These are phyloP conservation scores for Scalesia atractyloides DNA, from an alignment of 129 eudicot genomes.

Conservation along the genomic window DNA sequence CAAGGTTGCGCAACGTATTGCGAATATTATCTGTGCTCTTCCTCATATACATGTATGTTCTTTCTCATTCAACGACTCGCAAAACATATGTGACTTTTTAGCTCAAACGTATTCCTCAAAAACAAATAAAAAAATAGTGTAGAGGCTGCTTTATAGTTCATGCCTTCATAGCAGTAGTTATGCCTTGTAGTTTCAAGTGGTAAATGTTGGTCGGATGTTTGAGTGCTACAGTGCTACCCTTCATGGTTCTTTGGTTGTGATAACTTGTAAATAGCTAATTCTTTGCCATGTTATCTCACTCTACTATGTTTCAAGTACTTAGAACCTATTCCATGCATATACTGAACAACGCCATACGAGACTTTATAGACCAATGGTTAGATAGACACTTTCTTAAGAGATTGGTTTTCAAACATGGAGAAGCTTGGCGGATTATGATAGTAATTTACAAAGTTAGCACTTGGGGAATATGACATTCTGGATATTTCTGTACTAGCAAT, in stretches of 20 bases:
- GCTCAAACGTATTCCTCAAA: neutral
- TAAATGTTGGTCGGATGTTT: slow-evolving; percentile 6
- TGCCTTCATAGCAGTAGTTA: neutral
- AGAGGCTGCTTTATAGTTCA: neutral
- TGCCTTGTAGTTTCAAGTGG: neutral
- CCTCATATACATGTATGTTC: neutral
- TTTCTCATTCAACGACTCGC: neutral
- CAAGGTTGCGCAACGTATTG: neutral
- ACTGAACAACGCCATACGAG: slow-evolving; percentile 3
- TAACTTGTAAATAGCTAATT: slow-evolving; percentile 11
- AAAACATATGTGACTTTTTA: neutral
- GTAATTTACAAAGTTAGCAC: neutral
- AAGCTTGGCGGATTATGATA: slow-evolving; percentile 16
- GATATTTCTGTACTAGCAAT: slow-evolving; percentile 4
- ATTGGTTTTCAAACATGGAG: slow-evolving; percentile 22
- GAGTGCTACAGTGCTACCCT: slow-evolving; percentile 9
- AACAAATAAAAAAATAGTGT: neutral
- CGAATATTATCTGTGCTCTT: neutral
- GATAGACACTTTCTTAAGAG: slow-evolving; percentile 4
- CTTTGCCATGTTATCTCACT: slow-evolving; percentile 6
- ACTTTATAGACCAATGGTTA: neutral
- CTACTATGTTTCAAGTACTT: slow-evolving; percentile 5
- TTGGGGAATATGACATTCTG: neutral
- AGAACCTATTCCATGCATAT: neutral
- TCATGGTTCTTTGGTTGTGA: neutral